These are phyloP conservation scores for Pyricularia sp. DNA, from an alignment of 2,329 filamentous ascomycete genomes.

Conservation along the genomic window DNA sequence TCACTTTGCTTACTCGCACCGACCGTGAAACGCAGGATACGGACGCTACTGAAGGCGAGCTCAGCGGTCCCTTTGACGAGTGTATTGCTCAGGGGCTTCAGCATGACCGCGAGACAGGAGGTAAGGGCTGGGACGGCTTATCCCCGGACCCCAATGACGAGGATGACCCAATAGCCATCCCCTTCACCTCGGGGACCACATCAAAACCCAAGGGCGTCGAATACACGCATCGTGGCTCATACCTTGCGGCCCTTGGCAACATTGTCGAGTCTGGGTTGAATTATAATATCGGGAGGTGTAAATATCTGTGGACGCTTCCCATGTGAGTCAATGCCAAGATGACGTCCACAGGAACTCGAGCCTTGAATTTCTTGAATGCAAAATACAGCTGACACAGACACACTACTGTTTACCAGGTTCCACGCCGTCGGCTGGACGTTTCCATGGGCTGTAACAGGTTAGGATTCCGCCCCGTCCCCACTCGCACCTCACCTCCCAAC, in stretches of 20 bases:
- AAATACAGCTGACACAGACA: neutral
- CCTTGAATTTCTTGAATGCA: neutral
- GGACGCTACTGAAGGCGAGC: conserved; percentile 63
- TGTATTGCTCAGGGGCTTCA: conserved; percentile 72
- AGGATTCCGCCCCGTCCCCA: neutral
- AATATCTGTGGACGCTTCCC: conserved; percentile 85
- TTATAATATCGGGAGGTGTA: conserved; percentile 56
- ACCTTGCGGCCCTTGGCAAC: conserved; percentile 77
- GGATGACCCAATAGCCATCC: conserved; percentile 73
- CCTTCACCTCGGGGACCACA: conserved; percentile 92
- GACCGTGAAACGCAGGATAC: conserved; percentile 51
- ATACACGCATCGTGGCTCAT: conserved; percentile 80
- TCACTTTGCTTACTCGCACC: neutral
- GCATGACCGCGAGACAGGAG: conserved; percentile 57
- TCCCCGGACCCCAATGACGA: conserved; percentile 50
- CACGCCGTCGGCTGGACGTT: conserved; percentile 75
- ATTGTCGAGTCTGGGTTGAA: conserved; percentile 85
- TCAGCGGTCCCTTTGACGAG: conserved; percentile 73
- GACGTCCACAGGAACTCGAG: neutral
- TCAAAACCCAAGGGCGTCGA: conserved; percentile 87
- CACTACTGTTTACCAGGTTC: conserved; percentile 33
- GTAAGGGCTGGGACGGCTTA: conserved; percentile 68
- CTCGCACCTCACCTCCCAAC: neutral
- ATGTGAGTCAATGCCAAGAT: conserved; percentile 55
- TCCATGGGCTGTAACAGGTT: conserved; percentile 64